Evolutionary conservation across 495 filamentous ascomycete species (phyloP).

Genomic region (Penicillium taxi): DNA sequence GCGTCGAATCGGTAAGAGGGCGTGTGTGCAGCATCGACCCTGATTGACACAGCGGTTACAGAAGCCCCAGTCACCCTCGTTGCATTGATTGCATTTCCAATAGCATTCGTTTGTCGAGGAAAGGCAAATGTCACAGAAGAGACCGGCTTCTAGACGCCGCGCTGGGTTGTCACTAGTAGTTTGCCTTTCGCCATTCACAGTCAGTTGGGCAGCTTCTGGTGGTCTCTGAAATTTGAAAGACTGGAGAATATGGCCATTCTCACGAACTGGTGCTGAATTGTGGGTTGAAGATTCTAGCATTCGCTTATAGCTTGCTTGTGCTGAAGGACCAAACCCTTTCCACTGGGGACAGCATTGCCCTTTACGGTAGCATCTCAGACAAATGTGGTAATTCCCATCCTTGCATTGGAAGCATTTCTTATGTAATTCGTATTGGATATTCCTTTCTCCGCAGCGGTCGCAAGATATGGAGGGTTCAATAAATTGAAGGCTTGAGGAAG

Average conservation of each 20-base stretch:
- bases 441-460: conserved; percentile 51
- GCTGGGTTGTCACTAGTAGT: conserved; percentile 58
- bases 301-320: conserved; percentile 48
- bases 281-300: conserved; percentile 35
- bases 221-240: conserved; percentile 62
- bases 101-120: conserved; percentile 65
- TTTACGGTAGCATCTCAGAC: conserved; percentile 64
- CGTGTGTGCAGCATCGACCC: conserved; percentile 68
- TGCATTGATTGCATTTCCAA: conserved; percentile 78
- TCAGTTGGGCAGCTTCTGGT: conserved; percentile 20
- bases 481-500: conserved; percentile 42
- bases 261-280: conserved; percentile 31
- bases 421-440: conserved; percentile 76
- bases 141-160: conserved; percentile 62
- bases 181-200: conserved; percentile 19
- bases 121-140: conserved; percentile 73
- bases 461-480: conserved; percentile 67
- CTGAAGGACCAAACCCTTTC: conserved; percentile 65
- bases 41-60: conserved; percentile 75
- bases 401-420: conserved; percentile 66
- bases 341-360: conserved; percentile 70
- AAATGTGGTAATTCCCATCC: conserved; percentile 66
- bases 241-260: conserved; percentile 56
- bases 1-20: conserved; percentile 58
- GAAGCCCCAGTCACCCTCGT: conserved; percentile 88